Base-by-base conservation (phyloP, 495 filamentous ascomycete species). In the Hypoxylon intermedium region DNA sequence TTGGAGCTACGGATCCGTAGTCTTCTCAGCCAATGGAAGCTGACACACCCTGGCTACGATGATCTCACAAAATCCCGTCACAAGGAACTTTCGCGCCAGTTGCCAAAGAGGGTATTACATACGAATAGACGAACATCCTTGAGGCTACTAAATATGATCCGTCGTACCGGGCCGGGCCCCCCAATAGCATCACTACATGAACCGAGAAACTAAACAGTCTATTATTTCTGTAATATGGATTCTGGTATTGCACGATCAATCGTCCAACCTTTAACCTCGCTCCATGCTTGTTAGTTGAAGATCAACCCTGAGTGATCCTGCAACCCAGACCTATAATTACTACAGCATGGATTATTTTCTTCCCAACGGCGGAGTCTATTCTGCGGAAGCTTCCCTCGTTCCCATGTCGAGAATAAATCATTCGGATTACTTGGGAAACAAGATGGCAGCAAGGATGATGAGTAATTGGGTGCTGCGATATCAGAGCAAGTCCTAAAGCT, bases 271-370 rank as follows among this genome's bases (percentile, higher is more conserved):
- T 33, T 12, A 26, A 12, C 4, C 31, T 21, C 41, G 52, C 40
- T n/a, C n/a, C n/a, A n/a, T n/a, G 21, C 23, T 15, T 53, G 26
- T 6, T 33, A 34, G 1, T 36, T 45, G 7, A 13, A 16, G 43
- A 48, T 33, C 33, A 48, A 9, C 50, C 49, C 21, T 40, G 26
- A 34, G 18, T 11, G 24, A 51, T 62, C 58, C 52, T 51, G 20
- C 31, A 30, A 36, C 33, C 40, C 59, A 63, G 59, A 52, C 59
- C 53, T 57, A 63, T 33, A 52, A 41, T 20, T 36, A 33, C 12
- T 41, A 16, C 28, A 24, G 18, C 48, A 46, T 26, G 5, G 37
- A 6, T 38, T 5, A 6, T 38, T 18, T 38, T 7, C 38, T 21
- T 28, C 9, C 30, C 18, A 13, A 21, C n/a, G n/a, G n/a, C n/a